Base-by-base conservation (phyloP, 2,329 filamentous ascomycete genomes). In the Pseudopyricularia cyperi region DNA sequence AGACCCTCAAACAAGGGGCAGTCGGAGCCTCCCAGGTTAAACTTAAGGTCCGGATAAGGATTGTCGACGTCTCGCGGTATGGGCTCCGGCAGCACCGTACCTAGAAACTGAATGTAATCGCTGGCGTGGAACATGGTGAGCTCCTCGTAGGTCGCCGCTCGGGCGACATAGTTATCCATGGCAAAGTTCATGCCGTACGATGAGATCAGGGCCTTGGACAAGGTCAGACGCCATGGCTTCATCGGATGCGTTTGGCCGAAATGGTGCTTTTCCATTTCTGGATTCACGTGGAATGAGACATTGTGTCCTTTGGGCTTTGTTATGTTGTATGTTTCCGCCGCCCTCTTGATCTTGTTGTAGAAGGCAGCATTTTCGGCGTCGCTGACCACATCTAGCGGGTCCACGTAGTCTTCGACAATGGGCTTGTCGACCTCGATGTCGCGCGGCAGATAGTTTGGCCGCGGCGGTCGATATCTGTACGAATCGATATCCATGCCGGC, bases 161-260 rank as follows among this genome's bases (percentile, higher is more conserved):
- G 81, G 24, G 91, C 80, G 50, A 89, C 78, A 68, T 94, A 96
- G 57, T 91, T 85, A 68, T 97, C 89, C 93, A 98, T 97, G 56
- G 89, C 89, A 62, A 91, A 87, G 61, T 94, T 89, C 78, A 98
- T 88, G 58, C 93, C 93, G 66, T 97, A 97, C 1, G 89, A 86
- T 64, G 94, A 84, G 57, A 98, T 89, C 47, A 98, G 79, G 61
- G 93, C 89, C 67, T 98, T 97, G 53, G 93, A 94, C 52, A 98
- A 77, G 15, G 90, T 96, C 57, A 98, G 73, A 34, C 93, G 87
- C 91, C 93, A 97, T 54, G 93, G 93, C 67, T 98, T 98, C 93
- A 98, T 98, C 19, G 93, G 93, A 72, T 98, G 93, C 9, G 88
- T 90, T 69, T 88, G 85, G 58, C 93, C 93, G 66, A 98, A 98